A percentile compares a stretch with the other conserved stretches of the same genome.
Evolutionary conservation across 805 yeast species (phyloP).

Genomic region (Saccharomycopsis malanga): DNA sequence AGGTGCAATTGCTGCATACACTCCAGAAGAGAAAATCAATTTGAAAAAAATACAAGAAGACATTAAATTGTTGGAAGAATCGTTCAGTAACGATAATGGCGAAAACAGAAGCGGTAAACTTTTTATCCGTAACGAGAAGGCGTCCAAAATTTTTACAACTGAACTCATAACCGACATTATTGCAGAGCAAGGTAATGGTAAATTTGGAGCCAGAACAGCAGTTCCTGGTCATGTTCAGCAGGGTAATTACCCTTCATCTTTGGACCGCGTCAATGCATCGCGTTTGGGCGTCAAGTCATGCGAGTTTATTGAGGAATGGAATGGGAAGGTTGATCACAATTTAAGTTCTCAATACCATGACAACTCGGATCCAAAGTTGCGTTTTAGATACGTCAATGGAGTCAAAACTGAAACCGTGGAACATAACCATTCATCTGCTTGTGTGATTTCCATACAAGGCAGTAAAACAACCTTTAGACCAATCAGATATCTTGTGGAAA

Average conservation of each 20-base stretch:
- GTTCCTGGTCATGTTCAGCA: conserved; percentile 92
- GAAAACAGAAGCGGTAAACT: conserved; percentile 73
- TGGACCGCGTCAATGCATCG: conserved; percentile 83
- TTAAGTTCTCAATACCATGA: conserved; percentile 22
- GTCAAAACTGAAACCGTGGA: conserved; percentile 39
- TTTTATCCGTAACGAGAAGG: conserved; percentile 59
- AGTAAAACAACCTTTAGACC: conserved; percentile 52
- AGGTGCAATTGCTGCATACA: conserved; percentile 87
- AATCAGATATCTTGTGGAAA: conserved; percentile 48
- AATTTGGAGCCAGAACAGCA: conserved; percentile 88
- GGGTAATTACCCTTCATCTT: conserved; percentile 70
- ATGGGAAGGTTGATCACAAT: conserved; percentile 30
- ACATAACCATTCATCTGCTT: conserved; percentile 39
- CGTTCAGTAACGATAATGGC: conserved; percentile 61
- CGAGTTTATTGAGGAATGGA: conserved; percentile 73
- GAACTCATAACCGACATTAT: conserved; percentile 78
- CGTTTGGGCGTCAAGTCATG: conserved; percentile 87
- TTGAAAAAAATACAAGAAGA: conserved; percentile 69
- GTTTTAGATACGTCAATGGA: conserved; percentile 47
- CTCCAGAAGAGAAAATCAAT: conserved; percentile 78
- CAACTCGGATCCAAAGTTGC: conserved; percentile 38
- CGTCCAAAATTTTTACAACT: conserved; percentile 63
- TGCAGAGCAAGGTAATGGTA: conserved; percentile 65
- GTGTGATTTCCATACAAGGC: conserved; percentile 67
- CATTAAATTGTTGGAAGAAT: conserved; percentile 57